A percentile compares a stretch with the other conserved stretches of the same genome.
Evolutionary conservation across 73 alveolate genomes (phyloP).

Genomic region (Urostyla sp.): DNA sequence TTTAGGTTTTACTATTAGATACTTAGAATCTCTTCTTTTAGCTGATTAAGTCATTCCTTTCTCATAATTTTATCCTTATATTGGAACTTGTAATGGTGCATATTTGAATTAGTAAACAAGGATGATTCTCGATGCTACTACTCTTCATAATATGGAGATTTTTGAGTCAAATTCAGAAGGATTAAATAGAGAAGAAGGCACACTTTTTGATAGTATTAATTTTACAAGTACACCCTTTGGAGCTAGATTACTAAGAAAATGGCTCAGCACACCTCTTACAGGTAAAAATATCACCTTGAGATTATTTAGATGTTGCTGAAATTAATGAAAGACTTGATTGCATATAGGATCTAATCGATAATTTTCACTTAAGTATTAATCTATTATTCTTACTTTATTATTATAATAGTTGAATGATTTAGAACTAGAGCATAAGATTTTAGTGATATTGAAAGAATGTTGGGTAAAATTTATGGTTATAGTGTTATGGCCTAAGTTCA

Average conservation of each 20-base stretch:
- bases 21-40: slow-evolving; percentile 40
- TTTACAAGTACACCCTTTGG: slow-evolving; percentile 45
- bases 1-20: slow-evolving; percentile 44
- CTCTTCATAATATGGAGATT: slow-evolving; percentile 80
- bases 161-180: slow-evolving; percentile 74
- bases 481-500: slow-evolving; percentile 1
- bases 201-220: slow-evolving; percentile 34
- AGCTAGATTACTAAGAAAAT: slow-evolving; percentile 5
- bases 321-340: background rate
- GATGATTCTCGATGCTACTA: slow-evolving; percentile 77
- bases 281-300: too few relatives aligned
- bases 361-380: background rate
- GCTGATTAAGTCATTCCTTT: slow-evolving; percentile 56
- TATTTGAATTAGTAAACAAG: slow-evolving; percentile 4
- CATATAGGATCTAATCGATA: background rate
- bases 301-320: background rate
- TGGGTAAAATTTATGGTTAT: background rate
- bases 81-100: background rate
- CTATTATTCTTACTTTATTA: too few relatives aligned
- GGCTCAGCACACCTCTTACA: slow-evolving; percentile 39
- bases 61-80: slow-evolving; percentile 2
- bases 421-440: slow-evolving; percentile 4
- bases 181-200: slow-evolving; percentile 44
- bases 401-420: background rate
- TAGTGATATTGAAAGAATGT: slow-evolving; percentile 24